Evolutionary conservation across 2,329 filamentous ascomycete genomes (phyloP).

Genomic region (Tolypocladium endophyticum): DNA sequence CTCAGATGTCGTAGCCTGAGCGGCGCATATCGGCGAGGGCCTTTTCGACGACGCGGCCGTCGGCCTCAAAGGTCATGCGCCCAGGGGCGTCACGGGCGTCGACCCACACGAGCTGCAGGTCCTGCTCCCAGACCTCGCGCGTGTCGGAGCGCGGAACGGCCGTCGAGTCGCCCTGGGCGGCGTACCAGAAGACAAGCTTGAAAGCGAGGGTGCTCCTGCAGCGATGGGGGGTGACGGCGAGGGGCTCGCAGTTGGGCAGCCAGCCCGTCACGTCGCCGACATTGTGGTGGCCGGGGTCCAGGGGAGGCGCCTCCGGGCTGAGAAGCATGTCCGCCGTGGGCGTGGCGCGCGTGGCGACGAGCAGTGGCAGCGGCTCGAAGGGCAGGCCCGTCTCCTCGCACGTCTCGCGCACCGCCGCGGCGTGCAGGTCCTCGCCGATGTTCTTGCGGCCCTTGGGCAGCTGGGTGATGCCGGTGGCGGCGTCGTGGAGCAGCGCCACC

Average conservation of each 20-base stretch:
- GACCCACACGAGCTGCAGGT: conserved; percentile 12
- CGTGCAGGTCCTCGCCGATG: conserved; percentile 30
- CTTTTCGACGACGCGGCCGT: conserved; percentile 15
- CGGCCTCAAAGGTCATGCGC: conserved; percentile 11
- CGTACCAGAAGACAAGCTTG: conserved; percentile 31
- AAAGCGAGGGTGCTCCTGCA: conserved; percentile 22
- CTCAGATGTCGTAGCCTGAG: conserved; percentile 14
- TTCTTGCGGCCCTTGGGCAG: conserved; percentile 39
- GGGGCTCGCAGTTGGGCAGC: conserved; percentile 22
- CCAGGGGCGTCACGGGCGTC: conserved; percentile 9
- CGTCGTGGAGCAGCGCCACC: conserved; percentile 33
- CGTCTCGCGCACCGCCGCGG: conserved; percentile 34
- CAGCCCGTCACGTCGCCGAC: conserved; percentile 15
- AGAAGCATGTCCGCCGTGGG: neutral
- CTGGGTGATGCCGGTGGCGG: conserved; percentile 30
- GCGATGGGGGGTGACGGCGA: conserved; percentile 23
- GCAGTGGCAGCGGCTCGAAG: conserved; percentile 25
- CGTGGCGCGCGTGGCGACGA: conserved; percentile 27
- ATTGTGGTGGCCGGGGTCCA: neutral
- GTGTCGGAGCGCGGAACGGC: conserved; percentile 11
- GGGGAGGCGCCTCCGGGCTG: conserved; percentile 5
- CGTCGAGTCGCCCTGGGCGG: conserved; percentile 20
- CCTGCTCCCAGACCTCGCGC: conserved; percentile 20
- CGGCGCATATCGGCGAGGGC: conserved; percentile 14
- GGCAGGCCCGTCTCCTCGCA: conserved; percentile 36